Evolutionary conservation across 1,284 basidiomycete species (phyloP).

Genomic region (Pyrrhoderma lamaoense): DNA sequence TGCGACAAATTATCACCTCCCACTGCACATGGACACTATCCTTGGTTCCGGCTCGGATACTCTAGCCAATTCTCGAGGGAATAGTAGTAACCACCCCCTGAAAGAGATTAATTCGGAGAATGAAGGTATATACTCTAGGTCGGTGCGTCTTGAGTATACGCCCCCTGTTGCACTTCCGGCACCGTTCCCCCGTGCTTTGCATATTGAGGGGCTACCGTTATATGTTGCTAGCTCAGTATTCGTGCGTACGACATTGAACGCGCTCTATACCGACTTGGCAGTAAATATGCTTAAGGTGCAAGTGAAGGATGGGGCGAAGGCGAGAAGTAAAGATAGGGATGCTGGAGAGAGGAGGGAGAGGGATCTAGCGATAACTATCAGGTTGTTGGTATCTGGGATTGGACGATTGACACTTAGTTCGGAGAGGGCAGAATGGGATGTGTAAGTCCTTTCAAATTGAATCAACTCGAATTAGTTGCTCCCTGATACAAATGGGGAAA

Average conservation of each 20-base stretch:
- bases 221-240: slow-evolving; percentile 66
- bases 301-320: slow-evolving; percentile 26
- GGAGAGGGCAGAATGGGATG: slow-evolving; percentile 53
- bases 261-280: slow-evolving; percentile 58
- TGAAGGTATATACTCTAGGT: slow-evolving; percentile 46
- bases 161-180: slow-evolving; percentile 57
- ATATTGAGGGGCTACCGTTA: slow-evolving; percentile 62
- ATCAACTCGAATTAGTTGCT: background rate
- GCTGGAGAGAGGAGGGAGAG: slow-evolving; percentile 20
- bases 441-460: slow-evolving; percentile 39
- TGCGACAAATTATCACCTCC: slow-evolving; percentile 28
- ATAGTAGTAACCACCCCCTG: too few relatives aligned
- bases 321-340: background rate
- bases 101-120: slow-evolving; percentile 15
- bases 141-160: slow-evolving; percentile 51
- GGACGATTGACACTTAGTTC: slow-evolving; percentile 36
- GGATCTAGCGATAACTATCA: slow-evolving; percentile 50
- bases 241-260: slow-evolving; percentile 63
- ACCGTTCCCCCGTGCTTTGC: slow-evolving; percentile 60
- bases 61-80: slow-evolving; percentile 14
- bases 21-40: slow-evolving; percentile 12
- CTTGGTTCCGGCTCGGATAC: slow-evolving; percentile 31
- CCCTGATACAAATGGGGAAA: background rate
- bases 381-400: slow-evolving; percentile 46
- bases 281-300: slow-evolving; percentile 47